phyloP scores from a whole-genome alignment of 768 basidiomycete species.

The Cantharellus cinnabarinus region DNA sequence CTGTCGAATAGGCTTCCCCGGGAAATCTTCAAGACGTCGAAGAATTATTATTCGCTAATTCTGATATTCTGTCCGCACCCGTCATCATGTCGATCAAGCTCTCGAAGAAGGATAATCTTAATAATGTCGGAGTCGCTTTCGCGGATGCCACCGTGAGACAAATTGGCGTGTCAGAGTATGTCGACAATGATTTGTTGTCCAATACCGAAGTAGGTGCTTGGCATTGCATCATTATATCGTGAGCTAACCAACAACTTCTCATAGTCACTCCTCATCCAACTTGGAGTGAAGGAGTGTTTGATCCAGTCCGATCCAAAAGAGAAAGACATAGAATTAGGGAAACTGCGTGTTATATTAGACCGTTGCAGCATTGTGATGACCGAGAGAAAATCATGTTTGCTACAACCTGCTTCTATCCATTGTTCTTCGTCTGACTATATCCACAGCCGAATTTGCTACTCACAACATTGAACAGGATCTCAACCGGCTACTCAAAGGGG shows the following conservation, averaged over 20 bases:
- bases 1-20: conserved; percentile 37
- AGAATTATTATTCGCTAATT: conserved; percentile 65
- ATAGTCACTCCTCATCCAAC: conserved; percentile 84
- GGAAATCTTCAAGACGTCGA: conserved; percentile 47
- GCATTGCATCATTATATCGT: conserved; percentile 2
- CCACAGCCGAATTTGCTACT: conserved; percentile 59
- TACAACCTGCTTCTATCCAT: neutral
- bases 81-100: conserved; percentile 81
- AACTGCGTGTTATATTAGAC: conserved; percentile 70
- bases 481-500: conserved; percentile 37
- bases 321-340: conserved; percentile 64
- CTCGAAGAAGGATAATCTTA: conserved; percentile 34
- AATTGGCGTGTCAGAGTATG: conserved; percentile 77
- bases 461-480: conserved; percentile 69
- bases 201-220: conserved; percentile 56
- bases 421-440: neutral
- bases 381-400: conserved; percentile 67
- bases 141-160: conserved; percentile 73
- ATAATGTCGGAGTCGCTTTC: conserved; percentile 71
- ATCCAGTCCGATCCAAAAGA: conserved; percentile 31
- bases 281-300: conserved; percentile 92
- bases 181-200: conserved; percentile 87
- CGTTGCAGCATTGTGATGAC: conserved; percentile 81
- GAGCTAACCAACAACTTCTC: neutral
- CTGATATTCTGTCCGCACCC: conserved; percentile 64